phyloP scores from a whole-genome alignment of 257 asterid genomes.

The Paulownia fortunei region DNA sequence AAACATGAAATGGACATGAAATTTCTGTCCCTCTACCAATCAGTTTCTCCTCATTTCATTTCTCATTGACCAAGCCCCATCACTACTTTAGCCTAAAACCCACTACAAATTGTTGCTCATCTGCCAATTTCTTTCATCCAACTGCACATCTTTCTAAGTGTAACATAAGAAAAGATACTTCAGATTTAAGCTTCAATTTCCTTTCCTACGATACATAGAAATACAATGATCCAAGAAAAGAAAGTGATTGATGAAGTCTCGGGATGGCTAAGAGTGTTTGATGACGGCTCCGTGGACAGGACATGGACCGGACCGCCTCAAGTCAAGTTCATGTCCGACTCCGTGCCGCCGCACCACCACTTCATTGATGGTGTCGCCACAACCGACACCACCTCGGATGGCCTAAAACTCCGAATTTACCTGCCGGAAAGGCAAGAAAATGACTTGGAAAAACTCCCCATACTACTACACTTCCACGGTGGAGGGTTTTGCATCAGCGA shows the following conservation, averaged over 20 bases:
- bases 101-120: background rate
- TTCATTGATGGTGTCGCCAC: conserved; percentile 54
- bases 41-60: background rate
- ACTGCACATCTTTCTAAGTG: no score
- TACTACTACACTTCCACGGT: conserved; percentile 71
- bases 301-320: conserved; percentile 67
- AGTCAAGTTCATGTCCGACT: conserved; percentile 66
- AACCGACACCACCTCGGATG: conserved; percentile 37
- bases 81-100: no score
- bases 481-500: conserved; percentile 73
- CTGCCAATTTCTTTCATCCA: no score
- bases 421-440: conserved; percentile 42
- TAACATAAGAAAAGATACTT: background rate
- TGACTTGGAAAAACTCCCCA: conserved; percentile 46
- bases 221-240: conserved; percentile 38
- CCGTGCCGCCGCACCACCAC: conserved; percentile 50
- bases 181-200: background rate
- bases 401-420: conserved; percentile 51
- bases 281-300: conserved; percentile 69
- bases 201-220: background rate
- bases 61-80: background rate
- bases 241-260: conserved; percentile 55
- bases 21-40: background rate
- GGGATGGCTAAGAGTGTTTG: conserved; percentile 63
- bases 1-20: no score